phyloP scores from a whole-genome alignment of 176 grass and related monocot genomes.

The Miscanthus lutarioriparius region DNA sequence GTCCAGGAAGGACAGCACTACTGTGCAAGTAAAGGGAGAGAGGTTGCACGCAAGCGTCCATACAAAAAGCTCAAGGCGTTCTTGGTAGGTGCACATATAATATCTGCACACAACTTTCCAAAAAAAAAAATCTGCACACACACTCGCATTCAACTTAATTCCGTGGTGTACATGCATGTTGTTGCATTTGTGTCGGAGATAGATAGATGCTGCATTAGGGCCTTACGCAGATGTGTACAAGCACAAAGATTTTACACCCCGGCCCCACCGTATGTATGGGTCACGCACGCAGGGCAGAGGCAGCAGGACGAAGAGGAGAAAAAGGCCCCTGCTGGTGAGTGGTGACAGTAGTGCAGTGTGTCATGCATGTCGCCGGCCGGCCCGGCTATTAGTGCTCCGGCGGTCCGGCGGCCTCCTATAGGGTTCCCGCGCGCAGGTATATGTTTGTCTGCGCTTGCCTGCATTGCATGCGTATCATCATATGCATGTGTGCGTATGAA shows the following conservation, averaged over 20 bases:
- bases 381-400: neutral
- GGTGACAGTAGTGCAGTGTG: neutral
- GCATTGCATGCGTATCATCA: neutral
- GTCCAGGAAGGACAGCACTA: conserved; percentile 37
- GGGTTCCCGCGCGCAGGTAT: too few species aligned
- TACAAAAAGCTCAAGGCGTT: conserved; percentile 17
- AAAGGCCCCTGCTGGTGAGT: neutral
- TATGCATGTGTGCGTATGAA: neutral
- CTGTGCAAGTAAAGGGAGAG: neutral
- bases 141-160: conserved; percentile 2
- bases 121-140: too few species aligned
- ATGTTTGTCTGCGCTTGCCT: neutral
- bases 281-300: neutral
- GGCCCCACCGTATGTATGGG: neutral
- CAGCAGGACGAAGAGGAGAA: neutral
- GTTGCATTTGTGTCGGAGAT: too few species aligned
- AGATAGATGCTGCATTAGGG: neutral
- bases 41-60: conserved; percentile 5
- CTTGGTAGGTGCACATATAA: conserved; percentile 7
- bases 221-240: conserved; percentile 25
- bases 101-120: too few species aligned
- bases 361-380: neutral
- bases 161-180: neutral
- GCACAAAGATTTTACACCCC: conserved; percentile 17
- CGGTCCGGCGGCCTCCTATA: neutral